phyloP scores from a whole-genome alignment of 2,329 filamentous ascomycete genomes.

The Aspergillus fumigatiaffinis region DNA sequence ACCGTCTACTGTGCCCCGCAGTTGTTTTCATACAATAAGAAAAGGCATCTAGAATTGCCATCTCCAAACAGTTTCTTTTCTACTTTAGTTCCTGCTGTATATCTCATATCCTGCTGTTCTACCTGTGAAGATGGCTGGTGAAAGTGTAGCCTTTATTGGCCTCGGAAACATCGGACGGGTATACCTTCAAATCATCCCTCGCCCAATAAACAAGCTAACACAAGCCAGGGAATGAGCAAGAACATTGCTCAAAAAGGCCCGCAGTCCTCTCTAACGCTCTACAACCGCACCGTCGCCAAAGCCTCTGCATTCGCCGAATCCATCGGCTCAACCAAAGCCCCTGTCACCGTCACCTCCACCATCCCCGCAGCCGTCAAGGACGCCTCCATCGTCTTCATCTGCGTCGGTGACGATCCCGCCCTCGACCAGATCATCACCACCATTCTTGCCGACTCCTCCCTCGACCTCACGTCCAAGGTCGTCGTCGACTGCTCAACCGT shows the following conservation, averaged over 20 bases:
- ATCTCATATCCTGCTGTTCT: background rate
- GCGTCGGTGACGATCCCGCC: constrained; percentile 72
- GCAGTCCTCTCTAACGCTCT: constrained; percentile 70
- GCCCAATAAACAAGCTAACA: background rate
- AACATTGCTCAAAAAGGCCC: constrained; percentile 77
- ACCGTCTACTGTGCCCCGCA: constrained; percentile 1
- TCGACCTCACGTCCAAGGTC: constrained; percentile 64
- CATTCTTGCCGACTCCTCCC: constrained; percentile 46
- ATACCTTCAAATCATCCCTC: constrained; percentile 30
- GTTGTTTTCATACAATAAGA: background rate
- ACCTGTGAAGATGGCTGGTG: constrained; percentile 21
- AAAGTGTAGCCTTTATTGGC: constrained; percentile 70
- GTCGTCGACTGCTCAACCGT: constrained; percentile 87
- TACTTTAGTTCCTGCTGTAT: background rate
- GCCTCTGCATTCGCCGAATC: constrained; percentile 60
- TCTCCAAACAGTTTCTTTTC: background rate
- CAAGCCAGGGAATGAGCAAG: constrained; percentile 69
- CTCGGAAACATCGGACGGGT: constrained; percentile 85
- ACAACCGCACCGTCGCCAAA: constrained; percentile 70
- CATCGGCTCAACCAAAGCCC: constrained; percentile 59
- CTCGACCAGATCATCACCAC: constrained; percentile 60
- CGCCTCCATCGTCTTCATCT: constrained; percentile 77
- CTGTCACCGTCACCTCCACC: constrained; percentile 60
- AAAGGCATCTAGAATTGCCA: background rate
- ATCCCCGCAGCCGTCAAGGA: constrained; percentile 63